A percentile compares a stretch with the other conserved stretches of the same genome.
These are phyloP conservation scores for Sclerospora graminicola DNA, from an alignment of 352 stramenopile species.

Conservation along the genomic window DNA sequence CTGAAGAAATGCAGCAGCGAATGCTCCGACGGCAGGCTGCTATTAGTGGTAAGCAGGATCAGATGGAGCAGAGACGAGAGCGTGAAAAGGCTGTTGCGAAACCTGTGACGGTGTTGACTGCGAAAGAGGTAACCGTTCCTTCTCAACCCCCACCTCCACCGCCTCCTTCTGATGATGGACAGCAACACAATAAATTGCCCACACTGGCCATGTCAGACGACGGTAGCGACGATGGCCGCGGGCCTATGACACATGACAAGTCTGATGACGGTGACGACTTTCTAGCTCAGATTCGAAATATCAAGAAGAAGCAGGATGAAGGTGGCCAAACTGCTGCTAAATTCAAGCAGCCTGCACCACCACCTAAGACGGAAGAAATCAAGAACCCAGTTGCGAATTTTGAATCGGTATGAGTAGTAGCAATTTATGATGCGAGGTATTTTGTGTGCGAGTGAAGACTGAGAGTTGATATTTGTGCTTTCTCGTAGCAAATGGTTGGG, in stretches of 20 bases:
- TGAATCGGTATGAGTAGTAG: conserved; percentile 27
- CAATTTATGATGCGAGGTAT: not conserved
- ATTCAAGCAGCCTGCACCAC: conserved; percentile 14
- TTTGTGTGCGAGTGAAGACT: not conserved
- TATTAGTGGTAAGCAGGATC: conserved; percentile 78
- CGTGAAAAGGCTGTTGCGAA: conserved; percentile 54
- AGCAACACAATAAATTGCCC: conserved; percentile 42
- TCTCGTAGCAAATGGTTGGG: conserved; percentile 72
- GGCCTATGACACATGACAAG: conserved; percentile 32
- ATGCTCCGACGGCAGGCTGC: conserved; percentile 66
- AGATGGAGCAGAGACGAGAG: conserved; percentile 70
- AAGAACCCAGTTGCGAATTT: conserved; percentile 57
- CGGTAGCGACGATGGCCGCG: conserved; percentile 41
- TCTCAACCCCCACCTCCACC: conserved; percentile 28
- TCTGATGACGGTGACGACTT: conserved; percentile 77
- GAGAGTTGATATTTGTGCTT: not conserved
- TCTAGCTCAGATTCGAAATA: conserved; percentile 67
- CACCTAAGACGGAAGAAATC: conserved; percentile 38
- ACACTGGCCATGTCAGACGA: conserved; percentile 80
- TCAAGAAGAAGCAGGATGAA: conserved; percentile 74
- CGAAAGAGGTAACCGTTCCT: conserved; percentile 60
- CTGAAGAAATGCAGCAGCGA: conserved; percentile 74
- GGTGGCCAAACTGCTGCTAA: conserved; percentile 16
- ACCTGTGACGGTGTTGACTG: conserved; percentile 63
- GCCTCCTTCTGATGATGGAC: conserved; percentile 33